Base-by-base conservation (phyloP, 2,329 filamentous ascomycete genomes). In the Byssochlamys sp. region DNA sequence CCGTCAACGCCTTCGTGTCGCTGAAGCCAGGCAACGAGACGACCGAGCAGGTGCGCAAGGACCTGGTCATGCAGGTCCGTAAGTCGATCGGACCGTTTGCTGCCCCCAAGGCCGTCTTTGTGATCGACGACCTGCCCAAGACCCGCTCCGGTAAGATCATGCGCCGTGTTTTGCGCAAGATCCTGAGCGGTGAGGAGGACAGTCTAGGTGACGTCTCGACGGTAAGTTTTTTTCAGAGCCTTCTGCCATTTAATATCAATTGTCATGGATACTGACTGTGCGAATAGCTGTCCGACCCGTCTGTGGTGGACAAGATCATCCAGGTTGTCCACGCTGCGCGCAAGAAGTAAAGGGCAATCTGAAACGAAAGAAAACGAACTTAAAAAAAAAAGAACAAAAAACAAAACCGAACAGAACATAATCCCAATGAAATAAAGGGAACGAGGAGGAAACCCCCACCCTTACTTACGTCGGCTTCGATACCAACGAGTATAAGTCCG, bases 101-200 rank as follows among this genome's bases (percentile, higher is more conserved):
- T 3, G 91, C 94, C 31, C 94, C 94, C 62, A 99, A 97, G 81
- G 88, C 88, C 24, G 87, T 99, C 62, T 94, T 86, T 72, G 84
- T 95, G 56, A 89, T 99, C 51, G 88, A 91, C 2, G 94, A 99
- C 72, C 83, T 99, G 63, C 94, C 94, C 68, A 97, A 99, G 85
- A 99, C 94, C 39, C 84, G 94, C 66, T 95, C 89, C 66, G 94
- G 94, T 64, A 99, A 99, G 87, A 99, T 99, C 70, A 99, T 99
- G 94, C 84, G 94, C 62, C 86, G 94, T 63, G 95, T 99, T 70
- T 77, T 99, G 79, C 84, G 94, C 68, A 99, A 99, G 89, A 95
- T 99, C 69, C 77, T 99, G 65, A 91, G 91, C 14, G 92, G 92
- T 35, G 94, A 99, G 80, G 92, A 96, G 77, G 94, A 99, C 73